Evolutionary conservation across 2,329 filamentous ascomycete species (phyloP).

Genomic region (Nothopassalora personata): DNA sequence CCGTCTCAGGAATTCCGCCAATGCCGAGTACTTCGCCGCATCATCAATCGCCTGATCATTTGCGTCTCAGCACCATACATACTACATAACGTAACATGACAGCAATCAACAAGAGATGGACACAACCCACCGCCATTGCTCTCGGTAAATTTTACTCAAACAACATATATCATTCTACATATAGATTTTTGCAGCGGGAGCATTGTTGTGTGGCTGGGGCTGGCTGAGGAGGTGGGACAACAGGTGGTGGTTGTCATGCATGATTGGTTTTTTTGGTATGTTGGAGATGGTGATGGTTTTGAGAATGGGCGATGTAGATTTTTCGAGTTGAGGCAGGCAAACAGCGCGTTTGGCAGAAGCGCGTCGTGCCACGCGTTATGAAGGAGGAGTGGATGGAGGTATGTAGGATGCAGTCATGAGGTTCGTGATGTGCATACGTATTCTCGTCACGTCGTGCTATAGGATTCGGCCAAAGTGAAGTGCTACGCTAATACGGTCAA

Average conservation of each 20-base stretch:
- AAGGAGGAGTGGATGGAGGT: not conserved
- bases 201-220: not conserved
- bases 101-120: not conserved
- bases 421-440: not conserved
- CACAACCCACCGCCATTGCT: not conserved
- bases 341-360: not conserved
- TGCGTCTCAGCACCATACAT: not conserved
- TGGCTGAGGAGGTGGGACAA: not conserved
- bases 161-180: not conserved
- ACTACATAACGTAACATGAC: not conserved
- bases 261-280: not conserved
- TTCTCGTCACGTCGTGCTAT: not conserved
- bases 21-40: not conserved
- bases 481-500: not conserved
- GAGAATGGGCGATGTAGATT: not conserved
- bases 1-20: not conserved
- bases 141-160: not conserved
- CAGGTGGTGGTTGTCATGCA: not conserved
- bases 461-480: not conserved
- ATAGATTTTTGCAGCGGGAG: not conserved
- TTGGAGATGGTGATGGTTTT: not conserved
- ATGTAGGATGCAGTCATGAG: not conserved
- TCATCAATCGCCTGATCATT: not conserved
- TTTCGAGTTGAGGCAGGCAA: too few species aligned
- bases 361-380: not conserved